Conservation (phyloP, 164 flowering plant species). For the Stephania yunnanensis region DNA sequence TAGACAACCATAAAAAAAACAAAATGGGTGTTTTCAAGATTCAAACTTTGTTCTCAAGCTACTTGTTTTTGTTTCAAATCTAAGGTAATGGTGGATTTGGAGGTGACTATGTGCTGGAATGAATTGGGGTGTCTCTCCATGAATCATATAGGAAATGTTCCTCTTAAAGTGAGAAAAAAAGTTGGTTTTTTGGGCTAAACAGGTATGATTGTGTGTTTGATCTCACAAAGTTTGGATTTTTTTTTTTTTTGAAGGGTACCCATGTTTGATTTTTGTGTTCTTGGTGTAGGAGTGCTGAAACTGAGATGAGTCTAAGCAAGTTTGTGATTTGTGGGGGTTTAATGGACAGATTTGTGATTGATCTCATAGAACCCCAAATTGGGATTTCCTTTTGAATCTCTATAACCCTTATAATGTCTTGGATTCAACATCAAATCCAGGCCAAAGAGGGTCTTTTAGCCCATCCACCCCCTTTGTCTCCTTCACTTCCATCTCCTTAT, state of each 20-base stretch:
- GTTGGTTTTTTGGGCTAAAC: background rate
- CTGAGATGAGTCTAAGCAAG: conserved; percentile 8
- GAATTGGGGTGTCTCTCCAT: conserved; percentile 9
- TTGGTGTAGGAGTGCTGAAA: background rate
- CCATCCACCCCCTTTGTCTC: conserved; percentile 23
- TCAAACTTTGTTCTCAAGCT: background rate
- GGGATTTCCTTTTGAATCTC: conserved; percentile 14
- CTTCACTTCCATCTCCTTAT: conserved; percentile 25
- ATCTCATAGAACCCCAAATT: background rate
- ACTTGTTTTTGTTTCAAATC: conserved; percentile 13
- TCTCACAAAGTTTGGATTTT: background rate
- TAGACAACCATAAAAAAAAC: too few species aligned
- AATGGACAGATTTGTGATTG: background rate
- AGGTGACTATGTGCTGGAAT: conserved; percentile 2
- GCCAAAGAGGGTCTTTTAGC: conserved; percentile 22
- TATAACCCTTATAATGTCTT: conserved; percentile 14
- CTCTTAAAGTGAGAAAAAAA: conserved; percentile 8
- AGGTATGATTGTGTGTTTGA: conserved; percentile 1
- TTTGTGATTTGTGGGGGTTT: background rate
- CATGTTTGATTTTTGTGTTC: conserved; percentile 6
- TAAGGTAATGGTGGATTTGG: background rate
- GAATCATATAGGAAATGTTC: conserved; percentile 1
- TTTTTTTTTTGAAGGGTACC: conserved; percentile 1
- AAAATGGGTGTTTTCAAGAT: background rate
- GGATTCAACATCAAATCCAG: conserved; percentile 20